Conservation (phyloP, 208 protist genomes). For the Leishmania aethiopica region DNA sequence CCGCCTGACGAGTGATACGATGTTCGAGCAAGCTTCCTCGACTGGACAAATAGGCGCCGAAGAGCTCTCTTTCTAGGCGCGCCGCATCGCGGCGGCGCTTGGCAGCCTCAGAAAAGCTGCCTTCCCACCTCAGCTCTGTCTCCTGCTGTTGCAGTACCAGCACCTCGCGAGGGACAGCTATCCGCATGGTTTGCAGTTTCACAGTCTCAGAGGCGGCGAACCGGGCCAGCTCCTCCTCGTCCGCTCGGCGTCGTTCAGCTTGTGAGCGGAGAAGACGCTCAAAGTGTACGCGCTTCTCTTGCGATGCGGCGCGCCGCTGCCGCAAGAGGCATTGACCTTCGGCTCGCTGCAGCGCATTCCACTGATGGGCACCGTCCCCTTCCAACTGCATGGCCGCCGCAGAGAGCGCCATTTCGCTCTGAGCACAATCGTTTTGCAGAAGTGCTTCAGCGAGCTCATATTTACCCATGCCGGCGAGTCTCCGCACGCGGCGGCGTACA, state of each 20-base stretch:
- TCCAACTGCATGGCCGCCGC: conserved; percentile 33
- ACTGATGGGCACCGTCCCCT: conserved; percentile 57
- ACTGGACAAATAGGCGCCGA: conserved; percentile 3
- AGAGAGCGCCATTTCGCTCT: conserved; percentile 10
- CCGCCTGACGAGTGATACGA: conserved; percentile 15
- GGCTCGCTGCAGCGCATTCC: conserved; percentile 52
- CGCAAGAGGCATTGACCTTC: conserved; percentile 25
- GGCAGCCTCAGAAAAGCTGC: conserved; percentile 41
- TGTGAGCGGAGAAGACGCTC: conserved; percentile 37
- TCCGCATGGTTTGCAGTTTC: conserved; percentile 35
- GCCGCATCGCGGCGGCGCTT: conserved; percentile 24
- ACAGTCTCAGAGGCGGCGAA: conserved; percentile 34
- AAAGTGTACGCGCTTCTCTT: conserved; percentile 19
- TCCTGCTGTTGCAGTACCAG: conserved; percentile 41
- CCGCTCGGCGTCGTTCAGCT: conserved; percentile 34
- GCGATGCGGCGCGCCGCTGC: conserved; percentile 10
- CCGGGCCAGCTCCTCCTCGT: conserved; percentile 49
- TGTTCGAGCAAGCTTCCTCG: conserved; percentile 21
- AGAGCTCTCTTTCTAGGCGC: conserved; percentile 9
- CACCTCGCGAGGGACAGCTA: conserved; percentile 30
- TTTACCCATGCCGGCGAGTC: conserved; percentile 32
- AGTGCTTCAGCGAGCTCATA: conserved; percentile 33
- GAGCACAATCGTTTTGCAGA: conserved; percentile 19
- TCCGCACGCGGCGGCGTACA: conserved; percentile 22
- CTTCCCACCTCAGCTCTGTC: conserved; percentile 32